Conservation (phyloP, 805 yeast genomes). For the Saccharomycopsis lassenensis region DNA sequence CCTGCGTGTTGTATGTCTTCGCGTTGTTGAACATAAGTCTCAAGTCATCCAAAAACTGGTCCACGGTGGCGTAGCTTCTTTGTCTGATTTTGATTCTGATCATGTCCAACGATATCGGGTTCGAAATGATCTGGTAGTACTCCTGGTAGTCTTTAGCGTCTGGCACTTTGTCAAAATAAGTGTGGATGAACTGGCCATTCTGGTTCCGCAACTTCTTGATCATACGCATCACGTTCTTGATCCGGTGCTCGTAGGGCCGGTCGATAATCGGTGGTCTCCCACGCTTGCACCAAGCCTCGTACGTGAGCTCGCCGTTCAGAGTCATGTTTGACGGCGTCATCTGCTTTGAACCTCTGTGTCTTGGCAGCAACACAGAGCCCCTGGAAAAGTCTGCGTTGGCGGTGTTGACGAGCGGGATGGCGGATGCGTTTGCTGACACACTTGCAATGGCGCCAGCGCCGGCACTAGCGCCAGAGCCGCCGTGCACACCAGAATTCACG, state of each 20-base stretch:
- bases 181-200: conserved; percentile 39
- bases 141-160: conserved; percentile 39
- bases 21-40: conserved; percentile 65
- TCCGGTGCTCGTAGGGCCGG: conserved; percentile 84
- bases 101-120: conserved; percentile 60
- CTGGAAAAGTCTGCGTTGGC: neutral
- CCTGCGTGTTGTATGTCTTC: conserved; percentile 49
- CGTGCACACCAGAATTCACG: too few relatives aligned
- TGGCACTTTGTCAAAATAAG: conserved; percentile 73
- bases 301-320: conserved; percentile 13
- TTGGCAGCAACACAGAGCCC: neutral
- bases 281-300: conserved; percentile 42
- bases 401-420: neutral
- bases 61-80: conserved; percentile 68
- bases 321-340: too few relatives aligned
- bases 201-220: conserved; percentile 62
- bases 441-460: too few relatives aligned
- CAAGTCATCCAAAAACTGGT: conserved; percentile 68
- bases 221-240: conserved; percentile 74
- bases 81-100: conserved; percentile 78
- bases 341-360: neutral
- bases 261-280: conserved; percentile 90
- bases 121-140: conserved; percentile 38
- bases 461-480: too few relatives aligned
- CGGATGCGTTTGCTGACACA: neutral